A percentile compares a stretch with the other conserved stretches of the same genome.
Conservation (phyloP, 164 flowering plant species). For the Cinnamomum chago region DNA sequence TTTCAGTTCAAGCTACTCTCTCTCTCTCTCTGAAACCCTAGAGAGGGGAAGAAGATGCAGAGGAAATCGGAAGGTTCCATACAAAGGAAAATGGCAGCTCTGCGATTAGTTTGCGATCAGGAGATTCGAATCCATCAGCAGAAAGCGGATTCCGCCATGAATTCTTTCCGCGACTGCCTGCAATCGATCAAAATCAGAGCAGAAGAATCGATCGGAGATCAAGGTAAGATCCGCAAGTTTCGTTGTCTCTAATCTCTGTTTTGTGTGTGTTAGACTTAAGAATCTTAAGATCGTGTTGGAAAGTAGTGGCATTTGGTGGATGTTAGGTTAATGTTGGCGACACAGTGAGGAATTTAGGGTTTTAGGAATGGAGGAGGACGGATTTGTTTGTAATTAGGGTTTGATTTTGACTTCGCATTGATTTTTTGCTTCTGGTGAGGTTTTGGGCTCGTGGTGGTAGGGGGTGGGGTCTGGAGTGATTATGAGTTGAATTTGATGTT, state of each 20-base stretch:
- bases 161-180: conserved; percentile 25
- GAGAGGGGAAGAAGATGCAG: neutral
- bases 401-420: neutral
- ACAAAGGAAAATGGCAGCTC: conserved; percentile 24
- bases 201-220: conserved; percentile 29
- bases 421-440: neutral
- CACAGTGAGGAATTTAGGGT: neutral
- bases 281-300: neutral
- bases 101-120: conserved; percentile 33
- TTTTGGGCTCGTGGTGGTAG: neutral
- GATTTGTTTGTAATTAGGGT: neutral
- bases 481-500: neutral
- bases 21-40: neutral
- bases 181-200: conserved; percentile 33
- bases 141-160: conserved; percentile 24
- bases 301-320: neutral
- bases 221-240: conserved; percentile 28
- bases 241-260: neutral
- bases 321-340: neutral
- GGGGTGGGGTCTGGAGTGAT: neutral
- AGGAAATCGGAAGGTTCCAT: conserved; percentile 1
- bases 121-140: conserved; percentile 38
- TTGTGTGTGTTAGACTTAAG: no score
- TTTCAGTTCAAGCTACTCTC: neutral
- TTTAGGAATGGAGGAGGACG: neutral